These are phyloP conservation scores for Hemileccinum rubropunctum DNA, from an alignment of 768 basidiomycete genomes.

Conservation along the genomic window DNA sequence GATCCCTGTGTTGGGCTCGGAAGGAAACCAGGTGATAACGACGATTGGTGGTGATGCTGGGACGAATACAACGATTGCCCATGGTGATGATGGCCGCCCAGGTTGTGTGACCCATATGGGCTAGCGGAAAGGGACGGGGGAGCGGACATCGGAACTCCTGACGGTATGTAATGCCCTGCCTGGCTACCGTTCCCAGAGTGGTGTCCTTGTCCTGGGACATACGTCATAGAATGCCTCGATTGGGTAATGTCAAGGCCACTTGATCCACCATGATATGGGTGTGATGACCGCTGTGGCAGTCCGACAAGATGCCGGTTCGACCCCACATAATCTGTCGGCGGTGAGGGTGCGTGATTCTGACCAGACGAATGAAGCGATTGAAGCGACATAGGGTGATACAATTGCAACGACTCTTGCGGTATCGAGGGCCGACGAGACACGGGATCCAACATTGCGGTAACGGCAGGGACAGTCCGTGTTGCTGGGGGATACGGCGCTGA, in stretches of 20 bases:
- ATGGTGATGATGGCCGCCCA: conserved; percentile 27
- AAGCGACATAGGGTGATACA: conserved; percentile 78
- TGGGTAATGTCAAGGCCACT: conserved; percentile 26
- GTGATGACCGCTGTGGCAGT: conserved; percentile 35
- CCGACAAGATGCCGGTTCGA: conserved; percentile 48
- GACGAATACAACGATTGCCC: conserved; percentile 31
- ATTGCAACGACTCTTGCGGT: conserved; percentile 66
- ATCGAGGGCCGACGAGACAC: conserved; percentile 61
- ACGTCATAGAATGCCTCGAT: conserved; percentile 39
- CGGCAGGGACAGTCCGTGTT: conserved; percentile 31
- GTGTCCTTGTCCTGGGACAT: conserved; percentile 38
- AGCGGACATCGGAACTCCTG: conserved; percentile 50
- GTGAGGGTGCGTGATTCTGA: conserved; percentile 33
- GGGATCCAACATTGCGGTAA: conserved; percentile 31
- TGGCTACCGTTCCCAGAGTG: conserved; percentile 39
- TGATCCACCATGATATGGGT: conserved; percentile 26
- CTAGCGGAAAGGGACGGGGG: conserved; percentile 48
- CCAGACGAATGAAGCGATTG: conserved; percentile 44
- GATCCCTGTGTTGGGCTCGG: conserved; percentile 30
- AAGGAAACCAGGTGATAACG: conserved; percentile 28
- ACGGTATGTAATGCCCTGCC: conserved; percentile 29
- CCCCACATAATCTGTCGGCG: conserved; percentile 39
- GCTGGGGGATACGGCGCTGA: conserved; percentile 65
- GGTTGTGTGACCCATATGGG: conserved; percentile 27
- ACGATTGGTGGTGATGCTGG: conserved; percentile 29